Evolutionary conservation across 805 yeast species (phyloP).

Genomic region (Saccharomycopsis vini): DNA sequence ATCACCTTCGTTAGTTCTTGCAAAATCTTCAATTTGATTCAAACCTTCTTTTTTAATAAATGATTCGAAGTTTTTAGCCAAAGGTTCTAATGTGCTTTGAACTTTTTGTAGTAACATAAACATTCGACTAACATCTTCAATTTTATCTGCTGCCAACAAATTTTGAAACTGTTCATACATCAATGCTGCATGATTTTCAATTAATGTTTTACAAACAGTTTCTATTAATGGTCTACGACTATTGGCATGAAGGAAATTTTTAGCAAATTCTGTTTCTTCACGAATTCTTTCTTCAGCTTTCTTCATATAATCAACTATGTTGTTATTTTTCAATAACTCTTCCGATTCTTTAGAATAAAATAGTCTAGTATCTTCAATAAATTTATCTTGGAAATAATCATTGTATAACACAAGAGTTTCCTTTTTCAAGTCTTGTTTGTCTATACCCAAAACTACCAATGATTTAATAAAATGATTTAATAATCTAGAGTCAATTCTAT

Average conservation of each 20-base stretch:
- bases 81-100: conserved; percentile 67
- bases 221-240: conserved; percentile 72
- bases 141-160: conserved; percentile 66
- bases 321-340: conserved; percentile 57
- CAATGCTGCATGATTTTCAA: conserved; percentile 65
- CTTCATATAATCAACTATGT: conserved; percentile 83
- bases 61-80: conserved; percentile 62
- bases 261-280: conserved; percentile 76
- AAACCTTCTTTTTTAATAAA: conserved; percentile 63
- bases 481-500: conserved; percentile 55
- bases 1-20: conserved; percentile 13
- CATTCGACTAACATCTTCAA: conserved; percentile 69
- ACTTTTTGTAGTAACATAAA: conserved; percentile 69
- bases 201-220: conserved; percentile 65
- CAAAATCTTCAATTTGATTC: conserved; percentile 38
- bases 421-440: conserved; percentile 80
- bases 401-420: conserved; percentile 76
- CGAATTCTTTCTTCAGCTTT: conserved; percentile 75
- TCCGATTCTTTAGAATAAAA: conserved; percentile 49
- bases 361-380: conserved; percentile 57
- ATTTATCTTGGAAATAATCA: conserved; percentile 67
- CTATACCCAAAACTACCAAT: conserved; percentile 83
- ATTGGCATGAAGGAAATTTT: conserved; percentile 75
- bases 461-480: conserved; percentile 75
- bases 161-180: conserved; percentile 69